Percentiles rank a stretch among this genome's conserved stretches.
Evolutionary conservation across 2,329 filamentous ascomycete genomes (phyloP).

Genomic region (Fusarium verticillioides): DNA sequence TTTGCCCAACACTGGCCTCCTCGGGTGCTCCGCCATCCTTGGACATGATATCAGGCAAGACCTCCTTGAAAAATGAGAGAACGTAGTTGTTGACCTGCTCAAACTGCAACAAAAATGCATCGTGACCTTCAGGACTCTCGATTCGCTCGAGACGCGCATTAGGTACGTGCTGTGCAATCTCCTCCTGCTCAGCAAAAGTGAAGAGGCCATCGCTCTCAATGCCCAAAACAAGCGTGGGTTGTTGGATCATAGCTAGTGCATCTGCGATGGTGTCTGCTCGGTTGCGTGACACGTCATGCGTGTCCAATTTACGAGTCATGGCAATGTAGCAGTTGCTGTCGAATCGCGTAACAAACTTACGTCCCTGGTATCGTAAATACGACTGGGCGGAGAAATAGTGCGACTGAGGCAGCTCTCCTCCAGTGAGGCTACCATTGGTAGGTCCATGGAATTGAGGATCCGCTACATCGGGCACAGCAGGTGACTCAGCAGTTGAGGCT

Average conservation of each 20-base stretch:
- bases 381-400: conserved; percentile 99
- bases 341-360: conserved; percentile 96
- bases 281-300: conserved; percentile 89
- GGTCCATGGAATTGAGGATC: conserved; percentile 79
- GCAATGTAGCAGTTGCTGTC: conserved; percentile 99
- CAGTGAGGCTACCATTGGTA: conserved; percentile 61
- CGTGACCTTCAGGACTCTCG: conserved; percentile 93
- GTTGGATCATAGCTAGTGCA: conserved; percentile 83
- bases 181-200: conserved; percentile 95
- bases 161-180: conserved; percentile 84
- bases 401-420: conserved; percentile 67
- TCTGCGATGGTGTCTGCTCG: conserved; percentile 75
- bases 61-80: conserved; percentile 82
- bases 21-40: conserved; percentile 63
- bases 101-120: conserved; percentile 96
- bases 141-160: conserved; percentile 85
- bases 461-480: conserved; percentile 41
- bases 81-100: conserved; percentile 95
- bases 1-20: conserved; percentile 65
- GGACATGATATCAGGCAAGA: conserved; percentile 88
- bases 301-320: conserved; percentile 97
- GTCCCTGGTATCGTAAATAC: conserved; percentile 94
- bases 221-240: conserved; percentile 90
- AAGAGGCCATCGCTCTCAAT: conserved; percentile 97
- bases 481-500: conserved; percentile 45